phyloP scores from a whole-genome alignment of 176 grass and related monocot species.

The Bothriochloa decipiens region DNA sequence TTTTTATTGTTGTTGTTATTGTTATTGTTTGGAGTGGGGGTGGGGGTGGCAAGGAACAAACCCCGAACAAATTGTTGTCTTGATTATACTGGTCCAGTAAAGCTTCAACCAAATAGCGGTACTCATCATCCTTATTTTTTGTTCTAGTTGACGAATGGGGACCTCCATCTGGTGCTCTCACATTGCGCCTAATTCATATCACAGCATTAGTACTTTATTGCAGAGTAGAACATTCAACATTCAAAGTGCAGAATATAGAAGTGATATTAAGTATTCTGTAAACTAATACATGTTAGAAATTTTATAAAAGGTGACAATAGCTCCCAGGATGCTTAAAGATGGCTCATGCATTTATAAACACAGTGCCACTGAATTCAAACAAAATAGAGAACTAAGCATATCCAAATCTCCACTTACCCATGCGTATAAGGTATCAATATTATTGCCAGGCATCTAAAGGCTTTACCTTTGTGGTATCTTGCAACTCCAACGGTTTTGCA shows the following conservation, averaged over 20 bases:
- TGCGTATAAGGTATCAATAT: neutral
- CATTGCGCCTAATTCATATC: neutral
- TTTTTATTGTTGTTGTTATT: too few species aligned
- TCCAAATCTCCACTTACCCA: neutral
- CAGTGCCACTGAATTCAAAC: neutral
- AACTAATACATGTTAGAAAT: neutral
- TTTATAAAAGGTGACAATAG: too few species aligned
- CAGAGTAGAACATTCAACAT: neutral
- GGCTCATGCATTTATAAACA: neutral
- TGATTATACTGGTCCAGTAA: conserved; percentile 20
- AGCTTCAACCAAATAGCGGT: neutral
- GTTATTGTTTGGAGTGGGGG: too few species aligned
- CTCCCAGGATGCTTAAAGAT: too few species aligned
- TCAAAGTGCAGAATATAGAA: neutral
- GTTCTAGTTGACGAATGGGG: neutral
- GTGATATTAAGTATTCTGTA: neutral
- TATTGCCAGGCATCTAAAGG: too few species aligned
- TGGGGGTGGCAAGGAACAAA: neutral
- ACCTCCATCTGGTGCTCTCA: neutral
- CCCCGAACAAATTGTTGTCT: neutral
- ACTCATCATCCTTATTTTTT: accelerated
- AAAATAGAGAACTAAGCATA: neutral
- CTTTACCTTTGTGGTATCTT: too few species aligned
- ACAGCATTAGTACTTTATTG: neutral
- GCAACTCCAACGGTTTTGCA: too few species aligned